A percentile compares a stretch with the other conserved stretches of the same genome.
These are phyloP conservation scores for Citrus mangshanensis DNA, from an alignment of 345 rosid species.

Conservation along the genomic window DNA sequence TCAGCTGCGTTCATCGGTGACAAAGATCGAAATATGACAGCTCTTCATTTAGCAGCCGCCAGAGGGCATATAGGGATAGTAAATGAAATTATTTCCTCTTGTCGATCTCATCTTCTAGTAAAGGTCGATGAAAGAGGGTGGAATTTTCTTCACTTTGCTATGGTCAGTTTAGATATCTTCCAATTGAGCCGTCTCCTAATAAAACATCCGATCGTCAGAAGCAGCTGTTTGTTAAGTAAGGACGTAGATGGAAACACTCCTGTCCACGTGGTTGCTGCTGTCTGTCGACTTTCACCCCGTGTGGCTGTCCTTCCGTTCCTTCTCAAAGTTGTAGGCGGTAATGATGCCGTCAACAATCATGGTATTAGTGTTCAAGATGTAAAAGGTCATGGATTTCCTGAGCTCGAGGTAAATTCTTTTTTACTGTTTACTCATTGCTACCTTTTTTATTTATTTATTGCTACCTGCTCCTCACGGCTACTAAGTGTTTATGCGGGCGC, in stretches of 20 bases:
- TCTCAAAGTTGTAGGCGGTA: too few relatives aligned
- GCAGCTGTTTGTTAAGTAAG: accelerated
- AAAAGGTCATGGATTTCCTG: too few relatives aligned
- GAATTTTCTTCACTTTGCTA: not conserved
- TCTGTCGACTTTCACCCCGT: not conserved
- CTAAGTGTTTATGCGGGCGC: too few relatives aligned
- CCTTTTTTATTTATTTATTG: too few relatives aligned
- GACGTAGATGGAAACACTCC: not conserved
- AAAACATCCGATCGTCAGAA: too few relatives aligned
- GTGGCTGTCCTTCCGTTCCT: accelerated
- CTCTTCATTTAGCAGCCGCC: constrained; percentile 4
- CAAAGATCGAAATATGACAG: not conserved
- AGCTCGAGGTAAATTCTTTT: too few relatives aligned
- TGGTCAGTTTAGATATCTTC: not conserved
- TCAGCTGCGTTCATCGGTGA: not conserved
- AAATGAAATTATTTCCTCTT: not conserved
- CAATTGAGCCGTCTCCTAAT: not conserved
- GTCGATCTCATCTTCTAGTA: not conserved
- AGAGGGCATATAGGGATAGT: accelerated
- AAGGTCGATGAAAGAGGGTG: not conserved
- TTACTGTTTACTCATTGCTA: too few relatives aligned
- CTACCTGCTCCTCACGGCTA: too few relatives aligned
- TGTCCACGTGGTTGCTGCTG: not conserved
- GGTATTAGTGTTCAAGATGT: too few relatives aligned
- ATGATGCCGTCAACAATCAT: accelerated